Conservation (phyloP, 306 rosid species). For the Malus orientalis region DNA sequence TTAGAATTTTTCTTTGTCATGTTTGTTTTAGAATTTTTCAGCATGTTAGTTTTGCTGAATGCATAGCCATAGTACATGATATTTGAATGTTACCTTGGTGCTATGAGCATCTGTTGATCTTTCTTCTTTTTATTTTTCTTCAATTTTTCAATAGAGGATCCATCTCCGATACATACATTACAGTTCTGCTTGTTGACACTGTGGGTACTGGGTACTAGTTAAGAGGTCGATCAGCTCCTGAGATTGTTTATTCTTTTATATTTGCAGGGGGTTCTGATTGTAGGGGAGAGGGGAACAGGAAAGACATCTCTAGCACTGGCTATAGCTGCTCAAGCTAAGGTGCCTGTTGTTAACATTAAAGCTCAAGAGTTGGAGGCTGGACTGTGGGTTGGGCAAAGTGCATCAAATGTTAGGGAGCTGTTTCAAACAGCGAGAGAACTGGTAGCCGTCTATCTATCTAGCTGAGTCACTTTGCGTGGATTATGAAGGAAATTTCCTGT, state of each 20-base stretch:
- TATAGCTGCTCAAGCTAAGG: constrained; percentile 95
- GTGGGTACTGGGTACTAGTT: not conserved
- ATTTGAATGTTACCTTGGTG: not conserved
- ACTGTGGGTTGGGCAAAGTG: constrained; percentile 99
- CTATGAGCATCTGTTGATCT: not conserved
- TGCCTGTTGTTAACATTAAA: constrained; percentile 83
- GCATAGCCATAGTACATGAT: not conserved
- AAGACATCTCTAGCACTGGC: constrained; percentile 97
- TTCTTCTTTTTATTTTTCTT: not conserved
- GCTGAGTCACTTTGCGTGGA: not conserved
- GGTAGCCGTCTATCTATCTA: constrained; percentile 26
- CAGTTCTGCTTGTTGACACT: not conserved
- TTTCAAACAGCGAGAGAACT: constrained; percentile 96
- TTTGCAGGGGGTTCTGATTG: constrained; percentile 89
- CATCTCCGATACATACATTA: not conserved
- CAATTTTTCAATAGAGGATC: not conserved
- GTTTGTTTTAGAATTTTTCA: not conserved
- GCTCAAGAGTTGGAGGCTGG: constrained; percentile 95
- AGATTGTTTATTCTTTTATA: constrained; percentile 16
- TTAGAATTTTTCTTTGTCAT: not conserved
- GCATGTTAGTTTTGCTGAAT: not conserved
- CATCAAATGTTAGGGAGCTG: constrained; percentile 90
- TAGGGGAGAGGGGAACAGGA: constrained; percentile 98
- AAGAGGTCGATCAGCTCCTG: constrained; percentile 13
- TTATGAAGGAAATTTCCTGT: not conserved